Evolutionary conservation across 805 yeast species (phyloP).

Genomic region (Zygosaccharomyces pseudorouxii): DNA sequence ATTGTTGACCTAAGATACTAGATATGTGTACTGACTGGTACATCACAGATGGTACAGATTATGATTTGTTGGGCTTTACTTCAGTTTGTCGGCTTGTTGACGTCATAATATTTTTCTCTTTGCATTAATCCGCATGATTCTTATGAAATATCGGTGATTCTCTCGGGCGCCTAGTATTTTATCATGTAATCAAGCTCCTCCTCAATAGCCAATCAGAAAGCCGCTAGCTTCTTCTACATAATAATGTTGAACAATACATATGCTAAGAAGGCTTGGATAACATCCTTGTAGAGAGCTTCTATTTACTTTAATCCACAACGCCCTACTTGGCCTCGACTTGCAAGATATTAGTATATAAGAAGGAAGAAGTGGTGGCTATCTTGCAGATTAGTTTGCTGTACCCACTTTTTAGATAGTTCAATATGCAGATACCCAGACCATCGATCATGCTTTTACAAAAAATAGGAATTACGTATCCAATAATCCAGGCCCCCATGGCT

Average conservation of each 20-base stretch:
- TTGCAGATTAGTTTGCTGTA: too few relatives aligned
- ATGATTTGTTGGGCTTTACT: slow-evolving; percentile 11
- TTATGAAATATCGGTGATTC: neutral
- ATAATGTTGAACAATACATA: neutral
- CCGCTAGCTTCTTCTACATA: neutral
- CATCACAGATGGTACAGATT: slow-evolving; percentile 13
- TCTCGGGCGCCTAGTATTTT: neutral
- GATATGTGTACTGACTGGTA: too few relatives aligned
- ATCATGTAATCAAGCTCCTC: neutral
- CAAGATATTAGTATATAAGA: too few relatives aligned
- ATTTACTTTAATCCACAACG: neutral
- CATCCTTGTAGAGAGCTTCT: neutral
- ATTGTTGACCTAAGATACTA: neutral
- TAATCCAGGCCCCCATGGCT: slow-evolving; percentile 60
- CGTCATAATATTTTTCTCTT: neutral
- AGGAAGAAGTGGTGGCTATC: too few relatives aligned
- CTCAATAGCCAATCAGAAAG: neutral
- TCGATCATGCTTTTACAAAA: slow-evolving; percentile 10
- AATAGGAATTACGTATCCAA: slow-evolving; percentile 39
- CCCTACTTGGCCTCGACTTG: too few relatives aligned
- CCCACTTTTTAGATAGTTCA: neutral
- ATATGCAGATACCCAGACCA: neutral
- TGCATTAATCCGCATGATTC: slow-evolving; percentile 10
- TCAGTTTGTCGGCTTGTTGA: slow-evolving; percentile 15
- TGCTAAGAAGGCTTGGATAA: neutral